Percentiles rank a stretch among this genome's conserved stretches.
These are phyloP conservation scores for Amoebophrya sp. DNA, from an alignment of 169 alveolate species.

Conservation along the genomic window DNA sequence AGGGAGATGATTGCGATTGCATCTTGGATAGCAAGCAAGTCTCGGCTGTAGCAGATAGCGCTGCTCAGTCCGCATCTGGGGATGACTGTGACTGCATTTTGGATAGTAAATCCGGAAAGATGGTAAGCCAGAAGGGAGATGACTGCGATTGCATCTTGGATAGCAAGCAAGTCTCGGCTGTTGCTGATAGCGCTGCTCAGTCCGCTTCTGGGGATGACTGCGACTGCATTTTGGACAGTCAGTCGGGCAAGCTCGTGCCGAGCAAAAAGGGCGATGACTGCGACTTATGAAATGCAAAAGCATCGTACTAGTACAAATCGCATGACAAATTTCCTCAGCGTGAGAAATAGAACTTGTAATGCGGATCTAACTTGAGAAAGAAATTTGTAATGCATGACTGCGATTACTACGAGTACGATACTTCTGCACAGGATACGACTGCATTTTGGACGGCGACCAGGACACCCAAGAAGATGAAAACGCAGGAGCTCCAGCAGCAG, in stretches of 20 bases:
- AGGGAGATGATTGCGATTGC: constrained; percentile 1
- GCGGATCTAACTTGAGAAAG: no score
- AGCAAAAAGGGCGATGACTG: background rate
- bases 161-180: no score
- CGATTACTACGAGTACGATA: no score
- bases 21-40: background rate
- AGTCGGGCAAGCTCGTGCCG: background rate
- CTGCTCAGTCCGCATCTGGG: background rate
- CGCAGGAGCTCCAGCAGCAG: background rate
- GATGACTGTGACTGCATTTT: constrained; percentile 15
- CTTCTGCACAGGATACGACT: no score
- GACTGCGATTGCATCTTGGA: constrained; percentile 3
- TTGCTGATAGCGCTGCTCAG: no score
- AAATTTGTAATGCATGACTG: no score
- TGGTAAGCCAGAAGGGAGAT: background rate
- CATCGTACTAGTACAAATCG: no score
- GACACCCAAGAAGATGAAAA: background rate
- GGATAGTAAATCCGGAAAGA: background rate
- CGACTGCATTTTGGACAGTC: background rate
- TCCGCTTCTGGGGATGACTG: constrained; percentile 13
- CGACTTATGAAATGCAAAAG: no score
- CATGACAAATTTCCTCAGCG: no score
- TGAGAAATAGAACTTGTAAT: no score
- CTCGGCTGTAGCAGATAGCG: no score
- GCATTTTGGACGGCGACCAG: background rate